Evolutionary conservation across 1,284 basidiomycete genomes (phyloP).

Genomic region (Apiotrichum veenhuisii): DNA sequence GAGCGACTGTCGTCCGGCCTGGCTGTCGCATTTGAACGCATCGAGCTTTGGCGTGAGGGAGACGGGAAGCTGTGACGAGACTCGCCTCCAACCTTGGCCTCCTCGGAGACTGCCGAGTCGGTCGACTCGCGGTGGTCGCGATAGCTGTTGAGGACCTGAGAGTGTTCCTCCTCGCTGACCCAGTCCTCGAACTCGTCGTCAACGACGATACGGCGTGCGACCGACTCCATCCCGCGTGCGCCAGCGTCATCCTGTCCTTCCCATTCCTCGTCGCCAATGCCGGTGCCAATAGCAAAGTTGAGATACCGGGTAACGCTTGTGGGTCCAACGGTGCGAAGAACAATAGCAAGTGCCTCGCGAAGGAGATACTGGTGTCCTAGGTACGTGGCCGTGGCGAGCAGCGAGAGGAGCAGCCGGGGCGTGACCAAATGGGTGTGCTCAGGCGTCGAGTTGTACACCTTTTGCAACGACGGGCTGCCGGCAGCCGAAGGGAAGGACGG

Average conservation of each 20-base stretch:
- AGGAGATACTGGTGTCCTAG: conserved; percentile 75
- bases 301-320: conserved; percentile 73
- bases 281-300: conserved; percentile 73
- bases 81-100: conserved; percentile 8
- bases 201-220: conserved; percentile 56
- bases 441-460: conserved; percentile 54
- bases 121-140: conserved; percentile 8
- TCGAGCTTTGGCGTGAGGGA: conserved; percentile 2
- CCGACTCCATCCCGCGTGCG: conserved; percentile 64
- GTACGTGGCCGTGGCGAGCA: conserved; percentile 80
- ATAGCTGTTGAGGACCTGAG: neutral
- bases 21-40: conserved; percentile 13
- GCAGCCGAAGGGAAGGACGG: conserved; percentile 59
- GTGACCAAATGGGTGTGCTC: conserved; percentile 65
- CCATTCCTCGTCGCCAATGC: conserved; percentile 57
- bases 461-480: conserved; percentile 62
- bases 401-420: conserved; percentile 76
- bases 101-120: conserved; percentile 13
- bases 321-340: conserved; percentile 74
- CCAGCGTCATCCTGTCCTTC: conserved; percentile 56
- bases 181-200: conserved; percentile 9
- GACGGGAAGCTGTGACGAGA: neutral
- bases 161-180: conserved; percentile 5
- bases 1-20: conserved; percentile 1
- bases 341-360: conserved; percentile 65